Evolutionary conservation across 2,329 filamentous ascomycete species (phyloP), one percentile per base, ranked within the genome.

Genomic region (Didymella segeticola): DNA sequence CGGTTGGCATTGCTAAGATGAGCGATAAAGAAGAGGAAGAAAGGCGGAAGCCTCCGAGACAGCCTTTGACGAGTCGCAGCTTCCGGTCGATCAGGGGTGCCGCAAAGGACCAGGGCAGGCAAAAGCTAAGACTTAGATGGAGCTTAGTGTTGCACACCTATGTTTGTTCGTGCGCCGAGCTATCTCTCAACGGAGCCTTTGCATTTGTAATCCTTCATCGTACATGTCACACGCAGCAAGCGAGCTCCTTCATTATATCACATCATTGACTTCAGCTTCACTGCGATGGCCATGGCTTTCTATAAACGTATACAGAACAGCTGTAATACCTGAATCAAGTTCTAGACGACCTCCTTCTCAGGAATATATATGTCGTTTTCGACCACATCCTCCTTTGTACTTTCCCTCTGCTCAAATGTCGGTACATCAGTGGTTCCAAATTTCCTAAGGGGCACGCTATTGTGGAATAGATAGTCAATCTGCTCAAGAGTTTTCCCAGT

Each of bases 181-280:
- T n/a, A n/a, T n/a, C n/a, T n/a, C n/a, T n/a, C n/a, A n/a, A n/a
- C n/a, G n/a, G n/a, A n/a, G n/a, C n/a, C n/a, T n/a, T 12, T 3
- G 2, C n/a, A 14, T 17, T 17, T 15, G 14, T 22, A 10, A 11
- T 30, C 23, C 15, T 20, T 29, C 14, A 25, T 36, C 27, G 42
- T 46, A 29, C 23, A 47, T 47, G 38, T 19, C 14, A 38, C 33
- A 19, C 26, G n/a, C 38, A 47, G 31, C 43, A 9, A 47, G 43
- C 43, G 31, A 37, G 43, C 43, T 27, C 12, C 20, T 29, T 29
- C 34, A 22, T 38, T 38, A 36, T 36, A n/a, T n/a, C n/a, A n/a
- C n/a, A n/a, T 19, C 15, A 10, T 10, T 15, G 15, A 9, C 15
- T 8, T 36, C 11, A 3, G 30, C 10, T 6, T n/a, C 11, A 3